These are phyloP conservation scores for Tanozyma kutaoensis DNA, from an alignment of 805 yeast genomes.

Conservation along the genomic window DNA sequence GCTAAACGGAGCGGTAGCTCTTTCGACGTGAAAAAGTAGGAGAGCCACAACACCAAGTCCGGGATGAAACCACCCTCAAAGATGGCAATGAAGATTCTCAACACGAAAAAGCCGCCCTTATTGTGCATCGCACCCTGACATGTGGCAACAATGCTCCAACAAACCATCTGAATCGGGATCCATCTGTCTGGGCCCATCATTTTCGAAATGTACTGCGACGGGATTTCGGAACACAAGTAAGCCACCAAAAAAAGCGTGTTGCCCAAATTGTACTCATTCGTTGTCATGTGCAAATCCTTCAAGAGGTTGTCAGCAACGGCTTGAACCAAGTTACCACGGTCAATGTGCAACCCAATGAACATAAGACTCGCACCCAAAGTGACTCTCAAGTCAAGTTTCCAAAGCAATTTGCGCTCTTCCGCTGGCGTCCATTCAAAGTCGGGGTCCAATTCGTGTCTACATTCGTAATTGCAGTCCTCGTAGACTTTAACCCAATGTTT, in stretches of 20 bases:
- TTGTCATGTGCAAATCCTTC: not conserved
- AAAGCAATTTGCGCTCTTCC: not conserved
- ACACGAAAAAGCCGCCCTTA: too few relatives aligned
- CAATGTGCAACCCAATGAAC: not conserved
- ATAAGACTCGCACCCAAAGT: not conserved
- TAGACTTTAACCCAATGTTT: not conserved
- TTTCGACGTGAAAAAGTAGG: slow-evolving; percentile 47
- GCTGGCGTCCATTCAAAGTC: not conserved
- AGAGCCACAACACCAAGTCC: slow-evolving; percentile 28
- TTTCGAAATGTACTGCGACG: not conserved
- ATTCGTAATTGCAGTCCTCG: not conserved
- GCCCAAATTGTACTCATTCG: not conserved
- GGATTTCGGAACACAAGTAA: not conserved
- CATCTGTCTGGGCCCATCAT: not conserved
- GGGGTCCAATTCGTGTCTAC: not conserved
- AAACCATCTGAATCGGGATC: not conserved
- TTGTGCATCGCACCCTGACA: not conserved
- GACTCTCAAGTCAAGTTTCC: not conserved
- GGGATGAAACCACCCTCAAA: not conserved
- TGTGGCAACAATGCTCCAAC: not conserved
- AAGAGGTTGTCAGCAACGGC: too few relatives aligned
- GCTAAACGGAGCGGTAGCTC: slow-evolving; percentile 50
- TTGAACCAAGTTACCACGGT: too few relatives aligned
- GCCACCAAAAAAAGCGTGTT: not conserved
- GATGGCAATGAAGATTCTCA: not conserved